These are phyloP conservation scores for Kurtzmaniella quercitrusa DNA, from an alignment of 1,139 yeast genomes.

Conservation along the genomic window DNA sequence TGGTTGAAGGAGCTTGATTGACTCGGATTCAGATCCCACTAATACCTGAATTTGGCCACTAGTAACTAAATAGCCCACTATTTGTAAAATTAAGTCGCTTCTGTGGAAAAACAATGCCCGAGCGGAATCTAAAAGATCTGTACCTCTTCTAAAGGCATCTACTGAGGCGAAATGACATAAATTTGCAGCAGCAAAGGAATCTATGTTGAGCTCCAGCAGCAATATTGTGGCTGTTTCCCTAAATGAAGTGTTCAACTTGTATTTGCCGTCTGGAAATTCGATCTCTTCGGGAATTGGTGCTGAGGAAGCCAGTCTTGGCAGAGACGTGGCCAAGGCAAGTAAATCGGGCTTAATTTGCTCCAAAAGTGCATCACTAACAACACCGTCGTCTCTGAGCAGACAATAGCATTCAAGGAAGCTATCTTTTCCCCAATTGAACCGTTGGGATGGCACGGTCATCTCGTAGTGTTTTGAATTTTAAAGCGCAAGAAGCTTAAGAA, in stretches of 20 bases:
- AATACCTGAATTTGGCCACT: slow-evolving; percentile 25
- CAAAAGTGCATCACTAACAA: slow-evolving; percentile 24
- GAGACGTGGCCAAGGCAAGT: slow-evolving; percentile 40
- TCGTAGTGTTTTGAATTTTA: not conserved
- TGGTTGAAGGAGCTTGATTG: slow-evolving; percentile 2
- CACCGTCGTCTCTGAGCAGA: slow-evolving; percentile 25
- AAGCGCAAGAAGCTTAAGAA: not conserved
- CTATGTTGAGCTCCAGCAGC: slow-evolving; percentile 37
- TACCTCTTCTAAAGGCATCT: slow-evolving; percentile 45
- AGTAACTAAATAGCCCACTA: slow-evolving; percentile 54
- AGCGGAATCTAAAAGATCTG: slow-evolving; percentile 62
- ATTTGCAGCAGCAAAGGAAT: slow-evolving; percentile 36
- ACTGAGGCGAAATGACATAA: slow-evolving; percentile 36
- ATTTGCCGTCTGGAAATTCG: slow-evolving; percentile 47
- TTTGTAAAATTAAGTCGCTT: slow-evolving; percentile 66
- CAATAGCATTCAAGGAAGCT: slow-evolving; percentile 34
- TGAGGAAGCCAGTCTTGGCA: slow-evolving; percentile 35
- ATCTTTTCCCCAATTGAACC: slow-evolving; percentile 31
- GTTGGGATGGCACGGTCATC: not conserved
- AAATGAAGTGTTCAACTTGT: slow-evolving; percentile 59
- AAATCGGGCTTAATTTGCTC: slow-evolving; percentile 45
- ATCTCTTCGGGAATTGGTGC: slow-evolving; percentile 52
- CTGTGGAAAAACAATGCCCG: slow-evolving; percentile 68
- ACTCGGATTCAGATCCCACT: slow-evolving; percentile 12
- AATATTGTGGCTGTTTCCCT: slow-evolving; percentile 58